Conservation (phyloP, 2,329 filamentous ascomycete species). For the Periconia sp. region DNA sequence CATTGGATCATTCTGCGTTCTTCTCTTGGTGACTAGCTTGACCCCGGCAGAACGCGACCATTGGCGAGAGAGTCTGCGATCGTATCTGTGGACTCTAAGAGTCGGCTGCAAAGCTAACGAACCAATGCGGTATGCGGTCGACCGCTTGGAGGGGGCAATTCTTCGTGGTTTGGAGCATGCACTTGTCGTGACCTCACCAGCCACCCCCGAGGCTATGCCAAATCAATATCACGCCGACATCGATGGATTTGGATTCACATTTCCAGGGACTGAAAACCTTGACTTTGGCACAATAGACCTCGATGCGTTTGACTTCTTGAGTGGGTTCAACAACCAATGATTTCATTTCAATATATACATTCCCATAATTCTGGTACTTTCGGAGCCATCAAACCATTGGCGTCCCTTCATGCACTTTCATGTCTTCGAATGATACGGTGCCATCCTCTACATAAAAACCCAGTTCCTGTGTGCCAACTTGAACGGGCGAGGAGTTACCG, state of each 20-base stretch:
- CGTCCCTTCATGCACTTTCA: neutral
- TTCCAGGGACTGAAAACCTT: neutral
- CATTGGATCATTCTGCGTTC: conserved; percentile 10
- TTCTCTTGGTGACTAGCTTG: conserved; percentile 11
- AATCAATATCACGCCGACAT: neutral
- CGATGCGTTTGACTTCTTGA: conserved; percentile 2
- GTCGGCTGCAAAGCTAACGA: conserved; percentile 43
- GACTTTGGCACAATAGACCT: neutral
- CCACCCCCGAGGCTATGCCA: neutral
- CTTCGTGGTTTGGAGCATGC: conserved; percentile 43
- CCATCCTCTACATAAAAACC: conserved; percentile 15
- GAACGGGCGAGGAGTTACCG: too few relatives aligned
- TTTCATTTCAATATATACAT: too few relatives aligned
- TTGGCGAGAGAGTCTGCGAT: conserved; percentile 9
- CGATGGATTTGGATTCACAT: neutral
- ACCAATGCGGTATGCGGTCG: conserved; percentile 43
- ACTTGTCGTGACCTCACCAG: conserved; percentile 25
- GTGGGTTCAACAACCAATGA: too few relatives aligned
- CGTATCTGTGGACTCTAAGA: conserved; percentile 18
- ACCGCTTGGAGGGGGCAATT: conserved; percentile 43
- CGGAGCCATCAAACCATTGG: neutral
- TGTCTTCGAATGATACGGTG: neutral
- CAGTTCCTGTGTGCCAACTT: conserved; percentile 2
- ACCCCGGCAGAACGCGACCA: conserved; percentile 9
- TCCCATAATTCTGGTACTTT: too few relatives aligned